A percentile compares a stretch with the other conserved stretches of the same genome.
These are phyloP conservation scores for Teunomyces kruisii DNA, from an alignment of 805 yeast genomes.

Conservation along the genomic window DNA sequence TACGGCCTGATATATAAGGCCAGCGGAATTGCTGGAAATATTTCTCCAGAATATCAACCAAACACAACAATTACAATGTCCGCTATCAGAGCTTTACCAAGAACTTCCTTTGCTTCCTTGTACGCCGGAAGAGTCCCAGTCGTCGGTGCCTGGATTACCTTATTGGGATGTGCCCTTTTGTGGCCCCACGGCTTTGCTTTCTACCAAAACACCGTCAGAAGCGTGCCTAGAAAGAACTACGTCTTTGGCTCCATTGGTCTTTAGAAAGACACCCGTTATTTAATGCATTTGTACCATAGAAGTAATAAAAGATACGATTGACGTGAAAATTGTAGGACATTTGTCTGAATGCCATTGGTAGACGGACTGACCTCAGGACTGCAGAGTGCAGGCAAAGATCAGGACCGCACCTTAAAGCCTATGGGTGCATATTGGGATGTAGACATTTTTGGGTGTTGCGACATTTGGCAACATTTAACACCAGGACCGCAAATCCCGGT, in stretches of 20 bases:
- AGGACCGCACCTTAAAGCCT: too few species aligned
- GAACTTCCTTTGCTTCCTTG: constrained; percentile 22
- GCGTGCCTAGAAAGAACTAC: constrained; percentile 30
- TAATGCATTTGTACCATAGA: constrained; percentile 1
- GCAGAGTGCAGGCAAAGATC: too few species aligned
- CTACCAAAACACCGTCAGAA: constrained; percentile 20
- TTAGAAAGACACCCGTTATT: not conserved
- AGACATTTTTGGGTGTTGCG: too few species aligned
- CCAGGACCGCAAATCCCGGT: too few species aligned
- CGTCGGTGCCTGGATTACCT: constrained; percentile 31
- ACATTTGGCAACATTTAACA: too few species aligned
- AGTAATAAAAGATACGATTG: not conserved
- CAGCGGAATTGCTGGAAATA: not conserved
- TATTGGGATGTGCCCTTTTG: constrained; percentile 28
- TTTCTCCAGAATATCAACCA: not conserved
- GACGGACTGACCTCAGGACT: too few species aligned
- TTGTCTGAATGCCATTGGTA: too few species aligned
- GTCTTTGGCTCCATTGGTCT: constrained; percentile 5
- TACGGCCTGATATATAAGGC: not conserved
- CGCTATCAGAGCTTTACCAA: constrained; percentile 3
- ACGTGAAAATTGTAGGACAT: not conserved
- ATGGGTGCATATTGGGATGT: too few species aligned
- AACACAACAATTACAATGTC: constrained; percentile 2
- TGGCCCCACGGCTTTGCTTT: constrained; percentile 36
- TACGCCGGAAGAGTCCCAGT: constrained; percentile 30